Evolutionary conservation across 2,329 filamentous ascomycete species (phyloP).

Genomic region (Penicillium paneum): DNA sequence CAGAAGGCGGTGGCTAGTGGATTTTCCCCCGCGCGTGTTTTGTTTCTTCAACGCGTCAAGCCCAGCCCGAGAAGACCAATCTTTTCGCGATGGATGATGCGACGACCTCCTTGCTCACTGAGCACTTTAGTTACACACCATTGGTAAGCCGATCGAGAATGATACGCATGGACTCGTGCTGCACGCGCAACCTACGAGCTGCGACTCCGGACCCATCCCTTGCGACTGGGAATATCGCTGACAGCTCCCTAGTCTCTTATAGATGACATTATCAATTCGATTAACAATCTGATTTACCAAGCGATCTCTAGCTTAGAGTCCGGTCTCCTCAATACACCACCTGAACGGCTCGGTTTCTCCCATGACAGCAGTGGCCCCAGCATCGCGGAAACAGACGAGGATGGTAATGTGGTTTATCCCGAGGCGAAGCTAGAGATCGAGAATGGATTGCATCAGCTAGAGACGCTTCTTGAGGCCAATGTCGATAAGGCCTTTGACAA

Average conservation of each 20-base stretch:
- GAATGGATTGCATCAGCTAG: conserved; percentile 78
- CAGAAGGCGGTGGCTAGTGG: conserved; percentile 19
- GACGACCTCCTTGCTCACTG: conserved; percentile 69
- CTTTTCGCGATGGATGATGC: conserved; percentile 42
- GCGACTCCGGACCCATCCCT: conserved; percentile 4
- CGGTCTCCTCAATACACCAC: conserved; percentile 70
- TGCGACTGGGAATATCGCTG: conserved; percentile 15
- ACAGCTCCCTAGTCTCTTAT: conserved; percentile 67
- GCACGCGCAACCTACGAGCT: not conserved
- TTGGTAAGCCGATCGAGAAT: conserved; percentile 59
- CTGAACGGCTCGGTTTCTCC: conserved; percentile 76
- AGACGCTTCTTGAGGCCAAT: conserved; percentile 74
- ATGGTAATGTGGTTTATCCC: conserved; percentile 46
- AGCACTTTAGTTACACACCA: conserved; percentile 93
- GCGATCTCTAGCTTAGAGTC: conserved; percentile 84
- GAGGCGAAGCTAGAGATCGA: conserved; percentile 72
- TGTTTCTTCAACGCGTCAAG: conserved; percentile 17
- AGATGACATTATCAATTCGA: conserved; percentile 95
- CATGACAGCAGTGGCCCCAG: conserved; percentile 47
- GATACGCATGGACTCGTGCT: not conserved
- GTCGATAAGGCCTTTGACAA: conserved; percentile 84
- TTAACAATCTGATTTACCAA: conserved; percentile 89
- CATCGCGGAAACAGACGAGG: conserved; percentile 48
- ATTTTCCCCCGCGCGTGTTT: conserved; percentile 16
- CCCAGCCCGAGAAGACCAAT: conserved; percentile 1